Base-by-base conservation (phyloP, 345 rosid species). In the Gossypium longicalyx region DNA sequence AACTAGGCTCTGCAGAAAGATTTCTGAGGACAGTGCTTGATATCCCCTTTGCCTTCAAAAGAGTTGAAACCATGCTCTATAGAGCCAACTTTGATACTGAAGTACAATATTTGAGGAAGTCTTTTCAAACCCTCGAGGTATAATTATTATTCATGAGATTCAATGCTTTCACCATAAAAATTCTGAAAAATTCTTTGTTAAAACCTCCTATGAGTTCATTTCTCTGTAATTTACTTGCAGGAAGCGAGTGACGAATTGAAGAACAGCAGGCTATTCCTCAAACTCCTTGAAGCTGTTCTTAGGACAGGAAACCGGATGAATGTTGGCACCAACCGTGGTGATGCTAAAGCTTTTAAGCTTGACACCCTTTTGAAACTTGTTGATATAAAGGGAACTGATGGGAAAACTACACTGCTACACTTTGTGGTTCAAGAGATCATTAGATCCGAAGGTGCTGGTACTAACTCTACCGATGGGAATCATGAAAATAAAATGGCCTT, bases 361-460 rank as follows among this genome's bases (percentile, higher is more conserved):
- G 98, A 95, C n/a, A 92, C 97, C 10, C 98, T 95, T 61, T 72
- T 95, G 72, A 95, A 95, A 84, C 97, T 92, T n/a, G 98, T 90
- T 51, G 99, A 95, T 81, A 83, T 95, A 78, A 92, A 95, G 83
- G 98, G 97, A 67, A 86, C 94, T 3, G 99, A 95, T 64, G 99
- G 99, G 66, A 92, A 95, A 81, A 95, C 99, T 68, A 92, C 99
- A 48, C 87, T 92, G 78, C 98, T 94, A 44, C 99, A 94, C 77
- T 94, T 94, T 79, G 99, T 94, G 61, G 99, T 94, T 81, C 99
- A 94, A 84, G 99, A 92, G 86, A 92, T 95, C 82, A 91, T 92
- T 70, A 86, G 87, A 84, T 83, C 98, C 0, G 98, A 95, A 82
- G 92, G 89, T 58, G 78, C 82, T 44, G 73, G 44, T 41, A 73